Base-by-base conservation (phyloP, 768 basidiomycete genomes). In the Kwoniella botswanensis region DNA sequence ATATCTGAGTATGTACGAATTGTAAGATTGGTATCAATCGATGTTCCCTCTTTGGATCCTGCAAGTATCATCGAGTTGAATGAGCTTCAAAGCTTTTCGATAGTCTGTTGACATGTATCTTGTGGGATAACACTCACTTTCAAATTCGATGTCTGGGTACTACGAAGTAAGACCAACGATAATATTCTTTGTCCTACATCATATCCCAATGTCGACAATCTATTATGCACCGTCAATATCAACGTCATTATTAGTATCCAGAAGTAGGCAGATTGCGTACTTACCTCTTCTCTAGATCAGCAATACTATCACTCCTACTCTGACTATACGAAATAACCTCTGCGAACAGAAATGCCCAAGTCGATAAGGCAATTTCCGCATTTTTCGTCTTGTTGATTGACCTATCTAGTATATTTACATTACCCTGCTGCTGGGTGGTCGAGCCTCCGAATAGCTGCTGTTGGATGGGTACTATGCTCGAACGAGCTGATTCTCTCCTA, bases 251-350 rank as follows among this genome's bases (percentile, higher is more conserved):
- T 29, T 29, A 29, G 4, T 35, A 35, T 35, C 35, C 5, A 50
- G 46, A 50, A 13, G 18, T 10, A 50, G 46, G 3, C 13, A 50
- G 18, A 50, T 10, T 15, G 46, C 46, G 5, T 12, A 82, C 88
- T 68, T 64, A 94, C 95, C 93, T 90, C 76, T 92, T 88, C 84
- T 99, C 97, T 71, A 99, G 87, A 84, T 98, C 97, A 82, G 93
- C 92, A 73, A 99, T 94, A 7, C 95, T 96, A 76, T 88, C 89
- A 63, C 98, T 96, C 63, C 94, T 89, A 79, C 93, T 94, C 85
- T 98, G 97, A 1, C 93, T 96, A 84, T 98, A 98, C 83, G 94
- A 91, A 1, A 99, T 91, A 13, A 94, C 86, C 85, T 98, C 95
- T 4, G 92, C 92, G 84, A 98, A 94, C 68, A 98, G 87, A 81